These are phyloP conservation scores for Populus davidiana DNA, from an alignment of 345 rosid species.

Conservation along the genomic window DNA sequence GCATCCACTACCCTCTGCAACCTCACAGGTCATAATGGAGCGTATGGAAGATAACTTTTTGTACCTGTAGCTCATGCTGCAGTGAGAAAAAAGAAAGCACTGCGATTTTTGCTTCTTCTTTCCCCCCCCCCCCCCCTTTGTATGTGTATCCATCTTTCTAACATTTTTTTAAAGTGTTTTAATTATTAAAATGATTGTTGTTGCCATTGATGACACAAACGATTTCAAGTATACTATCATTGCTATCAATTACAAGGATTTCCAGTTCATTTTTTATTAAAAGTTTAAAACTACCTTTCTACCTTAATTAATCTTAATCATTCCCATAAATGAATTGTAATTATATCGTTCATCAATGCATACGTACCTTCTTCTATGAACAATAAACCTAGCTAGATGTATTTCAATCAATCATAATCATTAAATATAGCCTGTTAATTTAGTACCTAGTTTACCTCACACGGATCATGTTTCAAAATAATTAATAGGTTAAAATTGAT, in stretches of 20 bases:
- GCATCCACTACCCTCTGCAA: constrained; percentile 4
- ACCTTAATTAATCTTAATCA: no score
- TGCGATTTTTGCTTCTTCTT: not conserved
- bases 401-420: no score
- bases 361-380: no score
- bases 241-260: constrained; percentile 18
- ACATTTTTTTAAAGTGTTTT: not conserved
- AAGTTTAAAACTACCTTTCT: no score
- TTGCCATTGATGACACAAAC: constrained; percentile 16
- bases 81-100: not conserved
- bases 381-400: no score
- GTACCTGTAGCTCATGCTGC: not conserved
- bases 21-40: constrained; percentile 3
- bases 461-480: no score
- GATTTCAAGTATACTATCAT: constrained; percentile 34
- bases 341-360: no score
- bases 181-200: constrained; percentile 12
- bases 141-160: not conserved
- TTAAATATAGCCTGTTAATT: no score
- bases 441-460: no score
- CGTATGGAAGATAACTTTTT: not conserved
- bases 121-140: not conserved
- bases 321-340: no score
- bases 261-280: not conserved
- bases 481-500: no score